phyloP scores from a whole-genome alignment of 441 rosid genomes.

The Erysimum pusillum region DNA sequence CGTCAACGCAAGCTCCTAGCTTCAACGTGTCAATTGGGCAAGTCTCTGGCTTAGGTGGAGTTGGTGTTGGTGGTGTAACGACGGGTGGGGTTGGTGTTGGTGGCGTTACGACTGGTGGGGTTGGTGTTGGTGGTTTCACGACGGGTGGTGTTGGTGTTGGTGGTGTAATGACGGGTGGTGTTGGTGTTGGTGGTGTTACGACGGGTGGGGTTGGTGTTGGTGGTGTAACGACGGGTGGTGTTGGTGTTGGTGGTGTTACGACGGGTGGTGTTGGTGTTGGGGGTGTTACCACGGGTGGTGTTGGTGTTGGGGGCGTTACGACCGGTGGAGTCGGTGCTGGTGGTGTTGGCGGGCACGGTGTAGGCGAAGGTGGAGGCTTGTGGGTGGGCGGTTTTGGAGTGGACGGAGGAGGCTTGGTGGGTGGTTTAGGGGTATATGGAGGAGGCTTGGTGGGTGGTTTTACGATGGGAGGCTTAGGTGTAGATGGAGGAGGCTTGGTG shows the following conservation, averaged over 20 bases:
- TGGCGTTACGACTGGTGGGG: constrained; percentile 21
- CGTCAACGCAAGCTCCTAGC: constrained; percentile 78
- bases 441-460: not conserved
- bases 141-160: constrained; percentile 47
- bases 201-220: constrained; percentile 23
- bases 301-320: constrained; percentile 6
- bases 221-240: constrained; percentile 21
- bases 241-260: constrained; percentile 31
- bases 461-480: not conserved
- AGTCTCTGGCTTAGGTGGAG: constrained; percentile 55
- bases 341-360: not conserved
- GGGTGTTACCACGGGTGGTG: constrained; percentile 48
- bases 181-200: constrained; percentile 12
- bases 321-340: constrained; percentile 17
- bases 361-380: constrained; percentile 24
- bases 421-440: not conserved
- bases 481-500: not conserved
- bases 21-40: constrained; percentile 78
- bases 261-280: constrained; percentile 49
- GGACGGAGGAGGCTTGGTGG: constrained; percentile 3
- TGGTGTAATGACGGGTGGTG: constrained; percentile 29
- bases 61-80: constrained; percentile 45
- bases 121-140: constrained; percentile 39
- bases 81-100: constrained; percentile 24
- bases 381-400: constrained; percentile 23